These are phyloP conservation scores for Penicillium occitanis DNA, from an alignment of 2,329 filamentous ascomycete species.

Conservation along the genomic window DNA sequence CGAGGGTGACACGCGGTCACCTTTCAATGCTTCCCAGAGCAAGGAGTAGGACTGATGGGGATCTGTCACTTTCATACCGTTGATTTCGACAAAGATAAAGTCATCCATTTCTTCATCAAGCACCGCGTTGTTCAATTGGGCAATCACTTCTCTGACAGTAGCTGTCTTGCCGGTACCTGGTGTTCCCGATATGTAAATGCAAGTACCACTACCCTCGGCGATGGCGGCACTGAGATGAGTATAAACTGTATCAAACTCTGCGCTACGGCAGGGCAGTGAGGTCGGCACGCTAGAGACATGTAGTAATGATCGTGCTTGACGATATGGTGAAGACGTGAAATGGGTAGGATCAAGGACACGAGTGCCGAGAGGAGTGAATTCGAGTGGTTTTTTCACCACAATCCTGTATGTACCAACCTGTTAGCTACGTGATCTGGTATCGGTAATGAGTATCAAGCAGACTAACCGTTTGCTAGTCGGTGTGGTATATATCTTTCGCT, in stretches of 20 bases:
- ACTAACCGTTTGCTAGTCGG: conserved; percentile 62
- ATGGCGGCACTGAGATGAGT: conserved; percentile 93
- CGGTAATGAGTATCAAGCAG: neutral
- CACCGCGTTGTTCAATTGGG: conserved; percentile 83
- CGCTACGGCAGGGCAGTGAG: conserved; percentile 85
- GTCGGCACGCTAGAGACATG: conserved; percentile 92
- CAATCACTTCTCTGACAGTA: conserved; percentile 91
- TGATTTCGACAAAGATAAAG: conserved; percentile 99
- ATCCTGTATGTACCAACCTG: conserved; percentile 46
- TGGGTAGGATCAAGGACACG: conserved; percentile 74
- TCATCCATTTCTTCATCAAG: conserved; percentile 89
- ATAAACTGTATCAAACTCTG: conserved; percentile 89
- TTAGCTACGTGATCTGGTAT: conserved; percentile 19
- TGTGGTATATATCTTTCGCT: conserved; percentile 53
- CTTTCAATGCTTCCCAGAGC: conserved; percentile 93
- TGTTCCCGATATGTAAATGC: conserved; percentile 99
- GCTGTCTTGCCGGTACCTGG: conserved; percentile 97
- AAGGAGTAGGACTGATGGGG: conserved; percentile 94
- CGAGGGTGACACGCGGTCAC: conserved; percentile 84
- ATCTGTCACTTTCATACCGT: conserved; percentile 99
- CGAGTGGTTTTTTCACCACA: conserved; percentile 79
- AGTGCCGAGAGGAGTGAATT: conserved; percentile 93
- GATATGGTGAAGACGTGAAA: conserved; percentile 81
- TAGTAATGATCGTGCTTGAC: conserved; percentile 80
- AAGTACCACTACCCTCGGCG: conserved; percentile 86